Base-by-base conservation (phyloP, 768 basidiomycete species). In the Naematelia encephala region DNA sequence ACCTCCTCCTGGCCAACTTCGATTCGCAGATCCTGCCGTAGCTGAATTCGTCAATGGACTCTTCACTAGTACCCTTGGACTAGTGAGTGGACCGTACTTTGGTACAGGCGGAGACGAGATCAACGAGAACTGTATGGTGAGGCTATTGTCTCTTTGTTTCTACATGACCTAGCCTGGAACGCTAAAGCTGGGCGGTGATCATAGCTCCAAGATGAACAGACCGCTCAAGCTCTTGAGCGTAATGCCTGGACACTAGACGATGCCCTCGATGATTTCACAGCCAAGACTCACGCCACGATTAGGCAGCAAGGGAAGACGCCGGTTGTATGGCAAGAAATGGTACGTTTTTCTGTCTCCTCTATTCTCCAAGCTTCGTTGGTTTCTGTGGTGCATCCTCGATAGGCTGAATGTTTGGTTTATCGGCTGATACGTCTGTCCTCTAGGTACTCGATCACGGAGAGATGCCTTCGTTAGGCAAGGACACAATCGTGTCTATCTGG, bases 261-360 rank as follows among this genome's bases (percentile, higher is more conserved):
- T 55, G 88, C 88, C 0, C 76, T 92, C 39, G 80, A 83, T 63
- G 65, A 70, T 1, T 91, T 91, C 67, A 84, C 83, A 0, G 73
- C 82, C 54, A 80, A 79, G 0, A 85, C 84, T 1, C 89, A 90
- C 70, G 73, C 68, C 0, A 82, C 83, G 2, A 75, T 91, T 48
- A 78, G 74, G 5, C 75, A 76, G 0, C 67, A 81, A 1, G 86
- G 85, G 0, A 91, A 91, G 78, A 87, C 83, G 0, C 86, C 89
- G 1, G 84, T 90, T 28, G 88, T 91, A 4, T 91, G 89, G 87
- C 86, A 91, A 81, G 87, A 89, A 70, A 85, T 88, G 84, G 84
- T 84, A 25, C 16, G 64, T 49, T 23, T 16, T 39, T 8, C 55
- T n/a, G n/a, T 56, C 26, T 47, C 46, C 39, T 47, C 8, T 26